Conservation (phyloP, 192 early-diverging fungal genomes). For the Podila clonocystis region DNA sequence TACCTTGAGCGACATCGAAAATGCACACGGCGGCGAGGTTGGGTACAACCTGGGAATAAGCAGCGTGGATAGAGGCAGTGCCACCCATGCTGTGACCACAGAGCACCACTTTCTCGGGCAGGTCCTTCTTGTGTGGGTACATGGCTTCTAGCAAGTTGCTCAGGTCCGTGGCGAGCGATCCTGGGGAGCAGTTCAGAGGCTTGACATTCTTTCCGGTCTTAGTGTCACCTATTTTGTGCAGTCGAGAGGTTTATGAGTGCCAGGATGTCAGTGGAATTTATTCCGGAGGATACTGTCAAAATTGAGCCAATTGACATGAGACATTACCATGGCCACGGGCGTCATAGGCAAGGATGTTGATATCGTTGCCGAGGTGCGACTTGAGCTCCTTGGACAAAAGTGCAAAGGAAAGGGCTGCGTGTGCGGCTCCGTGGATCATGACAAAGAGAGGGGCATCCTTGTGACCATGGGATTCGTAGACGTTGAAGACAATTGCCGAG, state of each 20-base stretch:
- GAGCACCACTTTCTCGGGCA: conserved; percentile 22
- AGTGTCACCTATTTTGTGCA: no score
- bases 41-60: conserved; percentile 31
- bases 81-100: conserved; percentile 66
- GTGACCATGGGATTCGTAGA: no score
- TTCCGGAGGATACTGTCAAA: no score
- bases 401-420: conserved; percentile 66
- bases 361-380: conserved; percentile 10
- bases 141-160: no score
- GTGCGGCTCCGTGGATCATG: conserved; percentile 61
- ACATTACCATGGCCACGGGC: conserved; percentile 62
- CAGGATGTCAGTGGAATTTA: no score
- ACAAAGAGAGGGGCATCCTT: no score
- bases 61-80: conserved; percentile 59
- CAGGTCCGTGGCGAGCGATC: no score
- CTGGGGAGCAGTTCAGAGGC: no score
- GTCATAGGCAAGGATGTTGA: conserved; percentile 60
- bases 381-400: conserved; percentile 52
- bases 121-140: neutral
- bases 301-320: no score
- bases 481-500: no score
- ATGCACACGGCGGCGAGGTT: conserved; percentile 58
- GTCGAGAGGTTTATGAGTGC: no score
- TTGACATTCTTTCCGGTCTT: no score
- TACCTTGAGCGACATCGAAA: conserved; percentile 67